Conservation (phyloP, 495 filamentous ascomycete species). For the Trichoderma parareesei region DNA sequence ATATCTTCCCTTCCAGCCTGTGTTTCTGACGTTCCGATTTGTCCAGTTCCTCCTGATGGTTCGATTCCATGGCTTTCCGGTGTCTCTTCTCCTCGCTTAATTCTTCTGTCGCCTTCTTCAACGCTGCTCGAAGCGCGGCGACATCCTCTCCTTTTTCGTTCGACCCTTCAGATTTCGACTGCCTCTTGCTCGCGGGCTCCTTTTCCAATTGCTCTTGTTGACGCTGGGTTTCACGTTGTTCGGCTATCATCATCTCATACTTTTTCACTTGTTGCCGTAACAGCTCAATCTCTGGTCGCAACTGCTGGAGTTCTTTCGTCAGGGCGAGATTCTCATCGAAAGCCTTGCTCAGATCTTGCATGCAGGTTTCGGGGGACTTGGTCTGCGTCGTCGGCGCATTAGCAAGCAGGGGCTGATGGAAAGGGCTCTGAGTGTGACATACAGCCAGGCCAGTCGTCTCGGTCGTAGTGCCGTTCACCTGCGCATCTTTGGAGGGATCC, state of each 20-base stretch:
- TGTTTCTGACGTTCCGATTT: not conserved
- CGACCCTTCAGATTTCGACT: not conserved
- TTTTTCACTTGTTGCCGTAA: not conserved
- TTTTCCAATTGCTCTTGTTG: not conserved
- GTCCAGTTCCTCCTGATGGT: constrained; percentile 17
- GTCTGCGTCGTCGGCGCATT: not conserved
- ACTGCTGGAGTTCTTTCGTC: not conserved
- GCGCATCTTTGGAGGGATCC: constrained; percentile 24
- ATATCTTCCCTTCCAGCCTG: not conserved
- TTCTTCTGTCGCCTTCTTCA: not conserved
- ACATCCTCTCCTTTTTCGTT: not conserved
- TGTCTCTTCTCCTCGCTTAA: not conserved
- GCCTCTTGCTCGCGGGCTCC: not conserved
- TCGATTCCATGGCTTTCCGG: not conserved
- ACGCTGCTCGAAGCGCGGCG: not conserved
- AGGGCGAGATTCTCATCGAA: not conserved
- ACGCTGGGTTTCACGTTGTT: not conserved
- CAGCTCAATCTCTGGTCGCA: not conserved
- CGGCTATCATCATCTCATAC: not conserved
- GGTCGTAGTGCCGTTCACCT: constrained; percentile 47
- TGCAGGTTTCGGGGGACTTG: not conserved
- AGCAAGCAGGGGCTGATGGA: not conserved
- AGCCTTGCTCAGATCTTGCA: not conserved
- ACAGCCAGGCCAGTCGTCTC: constrained; percentile 67
- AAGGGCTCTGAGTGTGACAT: constrained; percentile 9